A percentile compares a stretch with the other conserved stretches of the same genome.
These are phyloP conservation scores for Boletus rex-veris DNA, from an alignment of 768 basidiomycete species.

Conservation along the genomic window DNA sequence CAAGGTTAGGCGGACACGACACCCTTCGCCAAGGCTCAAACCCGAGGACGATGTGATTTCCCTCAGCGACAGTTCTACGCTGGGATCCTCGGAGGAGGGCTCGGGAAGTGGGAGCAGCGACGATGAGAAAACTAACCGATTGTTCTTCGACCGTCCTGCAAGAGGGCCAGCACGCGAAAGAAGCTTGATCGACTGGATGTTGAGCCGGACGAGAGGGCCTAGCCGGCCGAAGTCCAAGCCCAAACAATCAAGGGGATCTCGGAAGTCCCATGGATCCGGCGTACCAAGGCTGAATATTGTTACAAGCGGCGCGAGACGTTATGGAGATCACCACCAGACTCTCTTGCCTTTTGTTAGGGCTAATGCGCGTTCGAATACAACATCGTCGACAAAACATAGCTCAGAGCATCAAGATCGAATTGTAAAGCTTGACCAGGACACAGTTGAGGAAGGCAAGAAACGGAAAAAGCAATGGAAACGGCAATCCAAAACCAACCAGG, in stretches of 20 bases:
- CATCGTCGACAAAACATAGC: constrained; percentile 4
- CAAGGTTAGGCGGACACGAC: constrained; percentile 22
- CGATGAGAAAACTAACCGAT: constrained; percentile 33
- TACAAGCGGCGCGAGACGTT: constrained; percentile 35
- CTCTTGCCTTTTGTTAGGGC: constrained; percentile 34
- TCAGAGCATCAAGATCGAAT: constrained; percentile 9
- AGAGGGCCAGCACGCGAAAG: constrained; percentile 33
- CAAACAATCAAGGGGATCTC: constrained; percentile 12
- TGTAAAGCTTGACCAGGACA: constrained; percentile 7
- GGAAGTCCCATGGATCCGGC: constrained; percentile 9
- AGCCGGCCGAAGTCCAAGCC: constrained; percentile 9
- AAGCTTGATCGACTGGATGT: constrained; percentile 69
- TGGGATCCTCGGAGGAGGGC: constrained; percentile 11
- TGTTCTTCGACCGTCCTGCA: constrained; percentile 26
- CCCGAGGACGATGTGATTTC: constrained; percentile 19
- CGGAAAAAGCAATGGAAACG: constrained; percentile 27
- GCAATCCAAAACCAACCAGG: constrained; percentile 27
- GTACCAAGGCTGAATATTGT: constrained; percentile 34
- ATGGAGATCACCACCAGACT: constrained; percentile 37
- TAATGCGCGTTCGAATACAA: constrained; percentile 6
- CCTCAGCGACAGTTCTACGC: constrained; percentile 17
- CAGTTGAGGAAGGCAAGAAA: constrained; percentile 4
- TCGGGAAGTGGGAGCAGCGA: constrained; percentile 22
- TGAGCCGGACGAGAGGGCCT: constrained; percentile 40
- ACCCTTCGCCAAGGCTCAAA: neutral